Evolutionary conservation across 2,329 filamentous ascomycete species (phyloP).

Genomic region (Venturia carpophila): DNA sequence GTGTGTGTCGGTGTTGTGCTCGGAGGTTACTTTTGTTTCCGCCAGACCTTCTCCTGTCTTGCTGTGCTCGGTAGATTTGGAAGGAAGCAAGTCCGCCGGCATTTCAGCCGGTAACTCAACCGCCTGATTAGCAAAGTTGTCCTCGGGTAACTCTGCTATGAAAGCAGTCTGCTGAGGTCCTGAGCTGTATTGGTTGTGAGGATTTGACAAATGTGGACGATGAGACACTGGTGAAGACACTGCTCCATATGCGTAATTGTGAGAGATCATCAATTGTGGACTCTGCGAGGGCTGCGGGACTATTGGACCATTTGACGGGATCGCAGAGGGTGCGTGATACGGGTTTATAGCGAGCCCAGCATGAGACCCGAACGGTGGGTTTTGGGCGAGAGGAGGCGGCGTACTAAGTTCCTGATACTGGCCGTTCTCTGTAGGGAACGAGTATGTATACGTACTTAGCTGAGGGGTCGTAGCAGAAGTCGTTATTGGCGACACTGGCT

Average conservation of each 20-base stretch:
- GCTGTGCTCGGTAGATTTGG: not conserved
- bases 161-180: conserved; percentile 4
- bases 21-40: not conserved
- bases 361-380: not conserved
- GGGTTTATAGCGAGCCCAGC: conserved; percentile 5
- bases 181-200: not conserved
- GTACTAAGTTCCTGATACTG: not conserved
- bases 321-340: conserved; percentile 1
- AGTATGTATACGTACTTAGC: not conserved
- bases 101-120: conserved; percentile 4
- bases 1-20: not conserved
- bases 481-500: not conserved
- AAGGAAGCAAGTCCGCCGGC: not conserved
- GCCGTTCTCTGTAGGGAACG: not conserved
- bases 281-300: not conserved
- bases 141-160: conserved; percentile 13
- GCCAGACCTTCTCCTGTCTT: not conserved
- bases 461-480: not conserved
- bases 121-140: not conserved
- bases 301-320: not conserved
- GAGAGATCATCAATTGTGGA: not conserved
- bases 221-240: not conserved
- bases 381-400: not conserved
- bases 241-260: not conserved
- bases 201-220: not conserved